These are phyloP conservation scores for Epichloe uncinata DNA, from an alignment of 2,329 filamentous ascomycete species.

Conservation along the genomic window DNA sequence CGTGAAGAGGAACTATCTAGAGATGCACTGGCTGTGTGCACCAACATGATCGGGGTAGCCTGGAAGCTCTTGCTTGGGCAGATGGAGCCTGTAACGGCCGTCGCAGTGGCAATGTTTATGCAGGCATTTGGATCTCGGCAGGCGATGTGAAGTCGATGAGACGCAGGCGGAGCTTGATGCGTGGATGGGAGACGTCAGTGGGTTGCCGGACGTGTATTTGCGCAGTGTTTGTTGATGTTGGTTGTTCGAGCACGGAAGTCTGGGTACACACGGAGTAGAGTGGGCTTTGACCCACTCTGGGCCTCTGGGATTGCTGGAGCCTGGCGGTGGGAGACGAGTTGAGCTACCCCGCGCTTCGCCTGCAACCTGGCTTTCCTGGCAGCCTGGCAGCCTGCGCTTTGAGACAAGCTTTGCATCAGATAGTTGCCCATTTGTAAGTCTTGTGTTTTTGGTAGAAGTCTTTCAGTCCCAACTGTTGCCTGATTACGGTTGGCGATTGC, in stretches of 20 bases:
- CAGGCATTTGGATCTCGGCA: constrained; percentile 1
- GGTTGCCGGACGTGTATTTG: not conserved
- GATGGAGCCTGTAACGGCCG: constrained; percentile 6
- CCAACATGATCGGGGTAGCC: constrained; percentile 30
- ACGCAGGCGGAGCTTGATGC: not conserved
- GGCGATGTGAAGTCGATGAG: not conserved
- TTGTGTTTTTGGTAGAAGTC: too few relatives aligned
- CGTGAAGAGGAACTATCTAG: constrained; percentile 22
- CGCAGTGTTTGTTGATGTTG: not conserved
- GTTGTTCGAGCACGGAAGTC: not conserved
- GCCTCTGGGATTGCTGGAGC: not conserved
- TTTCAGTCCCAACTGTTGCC: too few relatives aligned
- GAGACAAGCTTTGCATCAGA: too few relatives aligned
- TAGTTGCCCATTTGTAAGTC: too few relatives aligned
- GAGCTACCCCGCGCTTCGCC: not conserved
- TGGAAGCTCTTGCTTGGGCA: constrained; percentile 11
- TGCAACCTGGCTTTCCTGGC: too few relatives aligned
- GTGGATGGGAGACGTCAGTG: not conserved
- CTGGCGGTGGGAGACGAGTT: not conserved
- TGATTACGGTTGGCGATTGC: too few relatives aligned
- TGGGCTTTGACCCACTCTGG: too few relatives aligned
- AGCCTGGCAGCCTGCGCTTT: too few relatives aligned
- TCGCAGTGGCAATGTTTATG: constrained; percentile 1
- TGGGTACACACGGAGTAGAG: too few relatives aligned
- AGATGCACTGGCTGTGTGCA: constrained; percentile 21